phyloP scores from a whole-genome alignment of 2,329 filamentous ascomycete species.

The Colletotrichum sp. region DNA sequence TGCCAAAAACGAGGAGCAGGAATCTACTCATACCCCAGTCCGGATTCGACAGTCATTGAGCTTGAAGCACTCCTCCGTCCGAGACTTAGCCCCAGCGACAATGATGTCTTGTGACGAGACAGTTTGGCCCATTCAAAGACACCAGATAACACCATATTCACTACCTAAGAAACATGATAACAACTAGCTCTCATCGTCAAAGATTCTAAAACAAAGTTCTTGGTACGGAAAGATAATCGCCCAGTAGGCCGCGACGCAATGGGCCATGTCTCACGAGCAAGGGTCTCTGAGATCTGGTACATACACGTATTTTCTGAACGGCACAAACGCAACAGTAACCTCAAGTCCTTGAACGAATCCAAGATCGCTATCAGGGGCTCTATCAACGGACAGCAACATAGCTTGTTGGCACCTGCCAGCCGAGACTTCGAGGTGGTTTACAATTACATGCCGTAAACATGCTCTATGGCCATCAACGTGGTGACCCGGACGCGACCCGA shows the following conservation, averaged over 20 bases:
- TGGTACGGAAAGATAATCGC: neutral
- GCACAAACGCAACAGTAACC: neutral
- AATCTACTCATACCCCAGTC: neutral
- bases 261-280: neutral
- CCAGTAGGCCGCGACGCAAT: neutral
- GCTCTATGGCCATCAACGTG: neutral
- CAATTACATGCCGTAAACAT: neutral
- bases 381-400: neutral
- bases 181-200: neutral
- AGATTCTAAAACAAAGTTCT: no score
- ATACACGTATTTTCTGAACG: neutral
- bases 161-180: fast-evolving
- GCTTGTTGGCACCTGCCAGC: no score
- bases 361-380: neutral
- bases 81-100: no score
- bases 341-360: neutral
- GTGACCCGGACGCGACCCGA: neutral
- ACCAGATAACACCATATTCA: neutral
- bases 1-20: no score
- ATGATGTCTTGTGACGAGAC: no score
- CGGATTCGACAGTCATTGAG: neutral
- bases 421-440: no score
- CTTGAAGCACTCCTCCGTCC: neutral
- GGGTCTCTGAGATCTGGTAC: neutral
- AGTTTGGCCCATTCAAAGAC: neutral